These are phyloP conservation scores for Ramularia collo-cygni DNA, from an alignment of 2,329 filamentous ascomycete species.

Conservation along the genomic window DNA sequence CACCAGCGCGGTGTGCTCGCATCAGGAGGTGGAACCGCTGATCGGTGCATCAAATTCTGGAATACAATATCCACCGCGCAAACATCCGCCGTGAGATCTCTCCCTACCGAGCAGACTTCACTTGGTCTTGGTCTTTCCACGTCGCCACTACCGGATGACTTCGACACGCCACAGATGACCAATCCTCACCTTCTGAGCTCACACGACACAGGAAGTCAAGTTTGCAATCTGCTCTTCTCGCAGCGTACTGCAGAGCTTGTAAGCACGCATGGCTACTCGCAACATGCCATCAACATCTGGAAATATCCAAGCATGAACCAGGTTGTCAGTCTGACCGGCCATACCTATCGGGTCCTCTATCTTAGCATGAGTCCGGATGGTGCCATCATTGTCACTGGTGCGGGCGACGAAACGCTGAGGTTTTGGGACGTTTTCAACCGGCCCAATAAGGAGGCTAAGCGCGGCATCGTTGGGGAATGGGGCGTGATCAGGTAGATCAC, in stretches of 20 bases:
- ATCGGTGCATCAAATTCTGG: conserved; percentile 96
- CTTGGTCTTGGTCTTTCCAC: conserved; percentile 23
- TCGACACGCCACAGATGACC: conserved; percentile 32
- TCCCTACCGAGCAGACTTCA: conserved; percentile 20
- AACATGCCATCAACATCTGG: conserved; percentile 99
- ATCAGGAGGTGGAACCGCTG: conserved; percentile 89
- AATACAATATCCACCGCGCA: conserved; percentile 57
- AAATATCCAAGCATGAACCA: conserved; percentile 99
- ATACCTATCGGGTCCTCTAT: conserved; percentile 94
- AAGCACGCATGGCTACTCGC: conserved; percentile 91
- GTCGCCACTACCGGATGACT: conserved; percentile 19
- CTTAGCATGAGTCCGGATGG: conserved; percentile 96
- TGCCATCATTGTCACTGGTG: conserved; percentile 86
- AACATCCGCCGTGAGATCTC: conserved; percentile 27
- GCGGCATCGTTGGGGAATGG: conserved; percentile 59
- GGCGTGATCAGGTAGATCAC: conserved; percentile 56
- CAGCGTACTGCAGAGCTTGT: conserved; percentile 98
- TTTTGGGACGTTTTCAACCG: conserved; percentile 97
- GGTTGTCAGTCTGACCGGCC: conserved; percentile 87
- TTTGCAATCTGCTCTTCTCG: conserved; percentile 97
- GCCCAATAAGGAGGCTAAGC: conserved; percentile 56
- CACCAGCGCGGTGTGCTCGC: conserved; percentile 93
- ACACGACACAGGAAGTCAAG: conserved; percentile 93
- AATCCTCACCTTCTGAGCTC: conserved; percentile 58
- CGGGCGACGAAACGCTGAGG: conserved; percentile 87